These are phyloP conservation scores for Combretum micranthum DNA, from an alignment of 345 rosid genomes.

Conservation along the genomic window DNA sequence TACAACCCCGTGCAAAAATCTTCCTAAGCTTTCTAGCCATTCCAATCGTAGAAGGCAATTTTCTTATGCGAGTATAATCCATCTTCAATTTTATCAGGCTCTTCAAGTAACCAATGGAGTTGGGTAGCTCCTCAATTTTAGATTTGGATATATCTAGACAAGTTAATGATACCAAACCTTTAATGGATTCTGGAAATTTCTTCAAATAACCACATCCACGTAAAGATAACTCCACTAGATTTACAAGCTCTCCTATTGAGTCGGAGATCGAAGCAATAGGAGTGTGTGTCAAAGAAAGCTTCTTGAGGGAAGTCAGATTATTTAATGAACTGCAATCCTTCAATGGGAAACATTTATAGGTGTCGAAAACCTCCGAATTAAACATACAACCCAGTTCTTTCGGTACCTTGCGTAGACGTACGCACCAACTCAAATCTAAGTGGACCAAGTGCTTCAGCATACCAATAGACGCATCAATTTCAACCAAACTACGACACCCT, in stretches of 20 bases:
- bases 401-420: too few species aligned
- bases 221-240: not conserved
- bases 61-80: not conserved
- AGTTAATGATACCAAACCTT: not conserved
- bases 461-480: conserved; percentile 3
- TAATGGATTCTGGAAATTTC: not conserved
- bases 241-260: not conserved
- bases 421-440: not conserved
- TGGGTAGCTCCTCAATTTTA: not conserved
- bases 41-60: not conserved
- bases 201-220: not conserved
- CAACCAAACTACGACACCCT: not conserved
- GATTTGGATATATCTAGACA: not conserved
- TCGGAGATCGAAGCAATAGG: not conserved
- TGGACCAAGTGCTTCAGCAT: not conserved
- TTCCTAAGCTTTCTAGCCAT: not conserved
- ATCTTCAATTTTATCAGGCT: not conserved
- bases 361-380: not conserved
- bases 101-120: not conserved
- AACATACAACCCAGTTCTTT: not conserved
- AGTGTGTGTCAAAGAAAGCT: not conserved
- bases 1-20: not conserved
- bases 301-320: not conserved
- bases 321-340: not conserved
- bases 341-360: not conserved